Conservation (phyloP, 2,329 filamentous ascomycete genomes). For the Alternaria atra region DNA sequence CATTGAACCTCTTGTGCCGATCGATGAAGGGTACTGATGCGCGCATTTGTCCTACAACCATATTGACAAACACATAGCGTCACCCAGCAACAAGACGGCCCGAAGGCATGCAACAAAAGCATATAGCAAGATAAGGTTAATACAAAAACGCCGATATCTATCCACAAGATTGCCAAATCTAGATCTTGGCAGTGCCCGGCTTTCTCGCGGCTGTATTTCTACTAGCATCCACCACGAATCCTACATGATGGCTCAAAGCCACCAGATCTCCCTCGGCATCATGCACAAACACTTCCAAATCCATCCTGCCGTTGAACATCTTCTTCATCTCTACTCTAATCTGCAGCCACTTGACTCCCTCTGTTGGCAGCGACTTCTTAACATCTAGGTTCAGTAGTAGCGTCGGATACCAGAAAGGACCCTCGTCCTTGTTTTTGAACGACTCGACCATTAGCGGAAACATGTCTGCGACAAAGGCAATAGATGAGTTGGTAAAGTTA, state of each 20-base stretch:
- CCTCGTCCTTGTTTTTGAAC: conserved; percentile 45
- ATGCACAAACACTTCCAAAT: conserved; percentile 74
- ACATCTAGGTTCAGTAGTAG: conserved; percentile 78
- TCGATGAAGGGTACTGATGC: background rate
- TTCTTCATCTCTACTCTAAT: conserved; percentile 70
- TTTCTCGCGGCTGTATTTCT: conserved; percentile 68
- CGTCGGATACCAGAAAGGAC: conserved; percentile 77
- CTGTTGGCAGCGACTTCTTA: conserved; percentile 73
- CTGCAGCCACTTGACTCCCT: conserved; percentile 77
- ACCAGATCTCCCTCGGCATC: conserved; percentile 72
- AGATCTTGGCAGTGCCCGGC: conserved; percentile 50
- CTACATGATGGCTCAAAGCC: conserved; percentile 73
- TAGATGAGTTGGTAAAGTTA: conserved; percentile 69
- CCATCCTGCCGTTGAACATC: conserved; percentile 75
- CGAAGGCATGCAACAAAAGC: background rate
- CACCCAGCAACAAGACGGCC: background rate
- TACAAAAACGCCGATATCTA: background rate
- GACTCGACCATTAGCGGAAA: conserved; percentile 72
- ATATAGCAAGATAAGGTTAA: background rate
- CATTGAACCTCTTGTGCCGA: background rate
- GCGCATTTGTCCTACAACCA: background rate
- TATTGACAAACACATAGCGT: background rate
- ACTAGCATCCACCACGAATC: conserved; percentile 68
- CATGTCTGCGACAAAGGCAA: conserved; percentile 74
- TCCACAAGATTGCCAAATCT: conserved; percentile 21